These are phyloP conservation scores for Chaetomium fimeti DNA, from an alignment of 495 filamentous ascomycete species.

Conservation along the genomic window DNA sequence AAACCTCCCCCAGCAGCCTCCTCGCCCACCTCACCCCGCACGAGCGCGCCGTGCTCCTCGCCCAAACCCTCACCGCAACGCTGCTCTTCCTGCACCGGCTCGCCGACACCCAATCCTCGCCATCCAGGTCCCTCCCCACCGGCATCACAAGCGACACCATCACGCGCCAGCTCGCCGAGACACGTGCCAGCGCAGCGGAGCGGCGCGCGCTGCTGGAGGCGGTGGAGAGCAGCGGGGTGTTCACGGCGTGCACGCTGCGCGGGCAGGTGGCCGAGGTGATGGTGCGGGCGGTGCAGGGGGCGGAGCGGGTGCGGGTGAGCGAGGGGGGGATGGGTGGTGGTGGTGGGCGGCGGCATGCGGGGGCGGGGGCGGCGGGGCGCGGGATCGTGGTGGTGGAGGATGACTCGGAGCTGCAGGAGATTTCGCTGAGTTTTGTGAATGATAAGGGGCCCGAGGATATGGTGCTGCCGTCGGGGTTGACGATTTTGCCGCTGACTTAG, in stretches of 20 bases:
- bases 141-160: constrained; percentile 16
- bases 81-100: constrained; percentile 34
- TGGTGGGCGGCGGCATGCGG: neutral
- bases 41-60: constrained; percentile 34
- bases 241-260: constrained; percentile 28
- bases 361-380: neutral
- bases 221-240: constrained; percentile 30
- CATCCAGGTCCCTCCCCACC: constrained; percentile 9
- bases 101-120: constrained; percentile 17
- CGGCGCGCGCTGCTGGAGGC: constrained; percentile 25
- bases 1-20: constrained; percentile 19
- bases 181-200: neutral
- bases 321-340: neutral
- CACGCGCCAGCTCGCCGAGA: constrained; percentile 23
- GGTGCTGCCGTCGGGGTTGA: constrained; percentile 33
- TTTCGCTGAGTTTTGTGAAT: constrained; percentile 33
- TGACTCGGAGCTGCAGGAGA: constrained; percentile 30
- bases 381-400: constrained; percentile 19
- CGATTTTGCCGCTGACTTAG: constrained; percentile 33
- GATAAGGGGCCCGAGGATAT: constrained; percentile 30
- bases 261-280: constrained; percentile 30
- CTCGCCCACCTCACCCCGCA: constrained; percentile 31
- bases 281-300: constrained; percentile 25
- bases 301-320: constrained; percentile 2
- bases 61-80: constrained; percentile 27